Evolutionary conservation across 2,329 filamentous ascomycete species (phyloP).

Genomic region (Colletotrichum sp.): DNA sequence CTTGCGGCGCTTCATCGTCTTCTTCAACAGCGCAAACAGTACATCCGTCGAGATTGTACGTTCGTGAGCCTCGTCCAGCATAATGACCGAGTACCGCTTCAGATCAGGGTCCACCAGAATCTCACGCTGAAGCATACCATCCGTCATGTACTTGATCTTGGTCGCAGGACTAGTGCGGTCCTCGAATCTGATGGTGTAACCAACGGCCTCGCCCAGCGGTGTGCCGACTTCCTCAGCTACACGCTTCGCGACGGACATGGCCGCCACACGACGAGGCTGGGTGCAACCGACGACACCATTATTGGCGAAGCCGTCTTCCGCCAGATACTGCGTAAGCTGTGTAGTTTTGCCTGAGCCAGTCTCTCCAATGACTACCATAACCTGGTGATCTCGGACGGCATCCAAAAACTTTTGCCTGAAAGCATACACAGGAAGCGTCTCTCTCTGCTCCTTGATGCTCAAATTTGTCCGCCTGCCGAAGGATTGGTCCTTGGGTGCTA

Average conservation of each 20-base stretch:
- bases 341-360: conserved; percentile 98
- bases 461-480: conserved; percentile 87
- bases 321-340: conserved; percentile 92
- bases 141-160: conserved; percentile 99
- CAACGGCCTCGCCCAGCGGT: conserved; percentile 87
- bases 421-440: conserved; percentile 85
- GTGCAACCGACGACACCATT: conserved; percentile 93
- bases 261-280: conserved; percentile 93
- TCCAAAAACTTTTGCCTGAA: conserved; percentile 89
- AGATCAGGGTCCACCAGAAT: conserved; percentile 91
- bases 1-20: conserved; percentile 82
- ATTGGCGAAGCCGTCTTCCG: conserved; percentile 88
- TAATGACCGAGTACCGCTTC: conserved; percentile 91
- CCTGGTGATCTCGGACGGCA: conserved; percentile 84
- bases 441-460: conserved; percentile 94
- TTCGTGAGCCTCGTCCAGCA: conserved; percentile 98
- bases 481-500: conserved; percentile 78
- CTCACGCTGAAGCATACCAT: conserved; percentile 96
- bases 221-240: conserved; percentile 96
- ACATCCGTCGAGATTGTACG: conserved; percentile 96
- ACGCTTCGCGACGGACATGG: conserved; percentile 97
- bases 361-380: conserved; percentile 95
- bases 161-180: conserved; percentile 88
- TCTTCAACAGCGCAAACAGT: conserved; percentile 91
- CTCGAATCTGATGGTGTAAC: conserved; percentile 97